Percentiles rank a stretch among this genome's conserved stretches.
Conservation (phyloP, 306 rosid genomes). For the Casuarina glauca region DNA sequence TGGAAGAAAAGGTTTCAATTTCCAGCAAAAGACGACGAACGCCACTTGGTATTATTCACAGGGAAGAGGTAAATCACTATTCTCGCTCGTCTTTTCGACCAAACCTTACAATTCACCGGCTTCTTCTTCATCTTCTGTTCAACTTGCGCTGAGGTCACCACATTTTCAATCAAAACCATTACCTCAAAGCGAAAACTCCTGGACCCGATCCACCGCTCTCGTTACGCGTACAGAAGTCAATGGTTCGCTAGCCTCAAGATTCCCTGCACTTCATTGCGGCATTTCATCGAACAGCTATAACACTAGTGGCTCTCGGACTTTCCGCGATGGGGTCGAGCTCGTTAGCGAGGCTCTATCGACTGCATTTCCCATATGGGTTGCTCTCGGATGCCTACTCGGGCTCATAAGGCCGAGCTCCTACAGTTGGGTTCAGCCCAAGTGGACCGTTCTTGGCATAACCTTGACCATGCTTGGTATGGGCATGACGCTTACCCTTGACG, state of each 20-base stretch:
- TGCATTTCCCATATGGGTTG: conserved; percentile 83
- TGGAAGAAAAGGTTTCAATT: conserved; percentile 24
- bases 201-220: neutral
- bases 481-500: conserved; percentile 84
- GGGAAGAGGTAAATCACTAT: conserved; percentile 2
- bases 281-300: conserved; percentile 49
- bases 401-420: conserved; percentile 50
- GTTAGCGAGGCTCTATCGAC: conserved; percentile 55
- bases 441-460: conserved; percentile 54
- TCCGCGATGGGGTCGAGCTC: conserved; percentile 59
- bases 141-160: neutral
- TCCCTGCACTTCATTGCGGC: conserved; percentile 48
- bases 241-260: neutral
- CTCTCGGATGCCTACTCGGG: conserved; percentile 69
- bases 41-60: conserved; percentile 17
- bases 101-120: conserved; percentile 6
- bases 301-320: conserved; percentile 29
- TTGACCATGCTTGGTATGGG: conserved; percentile 90
- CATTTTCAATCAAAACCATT: conserved; percentile 17
- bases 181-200: neutral
- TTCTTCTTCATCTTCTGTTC: conserved; percentile 18
- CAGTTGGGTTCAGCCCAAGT: conserved; percentile 71
- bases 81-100: neutral
- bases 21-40: conserved; percentile 17
- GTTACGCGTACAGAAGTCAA: neutral